Evolutionary conservation across 345 rosid genomes (phyloP).

Genomic region (Eucalyptus albens): DNA sequence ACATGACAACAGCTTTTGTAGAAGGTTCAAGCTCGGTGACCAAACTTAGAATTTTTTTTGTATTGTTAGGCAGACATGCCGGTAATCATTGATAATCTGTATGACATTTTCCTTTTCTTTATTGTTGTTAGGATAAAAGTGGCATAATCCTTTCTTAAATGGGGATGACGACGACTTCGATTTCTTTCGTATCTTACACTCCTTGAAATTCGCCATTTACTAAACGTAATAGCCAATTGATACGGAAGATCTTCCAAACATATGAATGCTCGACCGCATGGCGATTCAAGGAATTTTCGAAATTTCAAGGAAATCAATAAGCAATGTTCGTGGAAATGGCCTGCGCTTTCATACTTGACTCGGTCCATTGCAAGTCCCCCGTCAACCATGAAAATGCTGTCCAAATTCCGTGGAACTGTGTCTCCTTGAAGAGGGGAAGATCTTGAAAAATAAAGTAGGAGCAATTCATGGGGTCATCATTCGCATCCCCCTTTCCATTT

Average conservation of each 20-base stretch:
- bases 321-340: neutral
- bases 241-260: neutral
- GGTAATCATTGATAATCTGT: neutral
- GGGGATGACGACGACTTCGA: neutral
- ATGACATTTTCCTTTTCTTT: neutral
- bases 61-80: neutral
- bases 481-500: neutral
- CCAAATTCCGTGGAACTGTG: neutral
- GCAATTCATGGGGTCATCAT: neutral
- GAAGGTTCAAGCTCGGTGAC: neutral
- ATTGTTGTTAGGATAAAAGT: neutral
- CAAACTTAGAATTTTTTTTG: neutral
- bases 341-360: neutral
- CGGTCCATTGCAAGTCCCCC: neutral
- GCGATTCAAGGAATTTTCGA: neutral
- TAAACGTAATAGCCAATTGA: fast-evolving
- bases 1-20: neutral
- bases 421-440: neutral
- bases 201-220: neutral
- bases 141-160: neutral
- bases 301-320: neutral
- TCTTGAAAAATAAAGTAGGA: neutral
- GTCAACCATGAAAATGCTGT: neutral
- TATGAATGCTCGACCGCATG: neutral
- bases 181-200: neutral